Evolutionary conservation across 2,329 filamentous ascomycete species (phyloP).

Genomic region (Claviceps sorghi): DNA sequence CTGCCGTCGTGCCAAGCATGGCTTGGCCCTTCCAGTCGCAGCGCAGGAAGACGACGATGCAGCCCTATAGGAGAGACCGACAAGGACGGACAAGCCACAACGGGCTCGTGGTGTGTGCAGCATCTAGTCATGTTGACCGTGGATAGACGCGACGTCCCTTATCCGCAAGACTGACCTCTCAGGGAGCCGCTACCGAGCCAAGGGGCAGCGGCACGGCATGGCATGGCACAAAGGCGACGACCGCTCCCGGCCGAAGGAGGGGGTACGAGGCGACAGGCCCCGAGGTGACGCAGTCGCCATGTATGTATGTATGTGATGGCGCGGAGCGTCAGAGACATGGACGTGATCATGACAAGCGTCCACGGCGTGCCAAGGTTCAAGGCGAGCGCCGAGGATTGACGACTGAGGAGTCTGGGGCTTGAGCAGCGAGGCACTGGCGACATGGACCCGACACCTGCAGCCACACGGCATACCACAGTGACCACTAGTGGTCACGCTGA

Average conservation of each 20-base stretch:
- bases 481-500: too few species aligned
- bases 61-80: not conserved
- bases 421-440: too few species aligned
- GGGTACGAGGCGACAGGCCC: not conserved
- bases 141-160: not conserved
- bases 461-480: too few species aligned
- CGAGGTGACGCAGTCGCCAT: not conserved
- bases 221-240: not conserved
- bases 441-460: too few species aligned
- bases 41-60: not conserved
- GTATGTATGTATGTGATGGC: not conserved
- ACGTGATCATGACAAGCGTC: not conserved
- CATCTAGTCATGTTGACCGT: not conserved
- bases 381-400: too few species aligned
- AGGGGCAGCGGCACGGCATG: not conserved
- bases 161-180: slow-evolving; percentile 2
- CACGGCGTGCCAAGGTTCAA: too few species aligned
- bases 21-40: not conserved
- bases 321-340: not conserved
- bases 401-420: not conserved
- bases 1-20: not conserved
- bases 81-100: not conserved
- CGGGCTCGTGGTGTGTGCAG: not conserved
- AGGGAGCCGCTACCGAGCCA: not conserved
- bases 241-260: not conserved